Base-by-base conservation (phyloP, 805 yeast species). In the Candida endomychidarum region DNA sequence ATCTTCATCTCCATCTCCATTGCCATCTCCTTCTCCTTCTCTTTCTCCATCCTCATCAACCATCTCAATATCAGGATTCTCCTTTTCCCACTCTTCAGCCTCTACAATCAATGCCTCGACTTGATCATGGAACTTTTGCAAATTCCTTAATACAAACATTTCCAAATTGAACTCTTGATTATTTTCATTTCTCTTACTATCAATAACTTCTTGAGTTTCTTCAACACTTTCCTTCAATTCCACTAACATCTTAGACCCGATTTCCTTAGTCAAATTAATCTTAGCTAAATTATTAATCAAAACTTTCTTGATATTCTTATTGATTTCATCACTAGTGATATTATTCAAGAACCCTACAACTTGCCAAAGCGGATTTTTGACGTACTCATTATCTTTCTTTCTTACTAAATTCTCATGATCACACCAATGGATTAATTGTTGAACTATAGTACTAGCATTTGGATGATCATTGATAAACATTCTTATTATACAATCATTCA, bases 391-490 rank as follows among this genome's bases (percentile, higher is more conserved):
- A 0, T 67, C 49, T 29, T 65, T 61, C 43, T 76, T 74, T 43
- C 76, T 74, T 2, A 80, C 87, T 7, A 82, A 62, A 47, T 80
- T 77, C 31, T 66, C 63, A 5, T 96, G 95, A 56, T 88, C 91
- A 14, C 95, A 83, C 96, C 96, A 87, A 52, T 80, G 78, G 17
- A 84, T 67, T 34, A 91, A 60, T 51, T 86, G 95, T 47, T 81
- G 88, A 11, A 38, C 28, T 12, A 56, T 58, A 7, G 54, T 57
- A 10, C 50, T 53, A 20, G 60, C 59, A 15, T 63, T 56, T 21
- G 71, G 70, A 31, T 47, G 47, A 15, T 58, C 64, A 30, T 53
- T 58, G 5, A 50, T 52, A 48, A 78, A 77, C 44, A 85, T 58
- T 50, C 93, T 67, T 40, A 68, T 64, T 27, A 86, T 60, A 2